phyloP scores from a whole-genome alignment of 2,329 filamentous ascomycete genomes.

The Hymenoscyphus repandus region DNA sequence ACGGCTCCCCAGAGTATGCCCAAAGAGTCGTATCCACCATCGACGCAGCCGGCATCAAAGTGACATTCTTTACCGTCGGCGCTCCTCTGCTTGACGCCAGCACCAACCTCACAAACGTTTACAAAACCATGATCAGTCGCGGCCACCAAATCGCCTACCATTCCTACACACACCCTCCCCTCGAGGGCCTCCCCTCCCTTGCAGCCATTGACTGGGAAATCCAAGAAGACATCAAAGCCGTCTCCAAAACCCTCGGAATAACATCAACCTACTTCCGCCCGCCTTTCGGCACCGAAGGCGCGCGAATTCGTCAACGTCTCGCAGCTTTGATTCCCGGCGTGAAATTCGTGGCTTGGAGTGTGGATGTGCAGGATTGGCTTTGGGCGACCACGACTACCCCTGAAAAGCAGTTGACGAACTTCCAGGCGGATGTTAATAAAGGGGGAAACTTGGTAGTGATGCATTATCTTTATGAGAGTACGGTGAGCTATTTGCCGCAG shows the following conservation, averaged over 20 bases:
- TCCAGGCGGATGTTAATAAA: slow-evolving; percentile 55
- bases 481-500: slow-evolving; percentile 57
- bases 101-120: slow-evolving; percentile 59
- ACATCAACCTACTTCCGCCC: slow-evolving; percentile 58
- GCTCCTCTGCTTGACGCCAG: slow-evolving; percentile 51
- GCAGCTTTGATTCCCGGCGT: slow-evolving; percentile 46
- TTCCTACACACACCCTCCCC: slow-evolving; percentile 64
- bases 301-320: slow-evolving; percentile 59
- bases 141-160: slow-evolving; percentile 67
- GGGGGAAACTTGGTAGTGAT: slow-evolving; percentile 62
- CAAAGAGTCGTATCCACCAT: slow-evolving; percentile 57
- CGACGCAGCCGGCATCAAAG: slow-evolving; percentile 54
- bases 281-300: slow-evolving; percentile 63
- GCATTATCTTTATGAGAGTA: slow-evolving; percentile 62
- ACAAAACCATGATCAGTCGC: slow-evolving; percentile 54
- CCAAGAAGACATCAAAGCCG: slow-evolving; percentile 48
- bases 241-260: slow-evolving; percentile 34
- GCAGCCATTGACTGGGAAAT: slow-evolving; percentile 58
- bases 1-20: slow-evolving; percentile 55
- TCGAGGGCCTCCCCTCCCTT: slow-evolving; percentile 50
- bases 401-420: slow-evolving; percentile 61
- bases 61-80: slow-evolving; percentile 69
- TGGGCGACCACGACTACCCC: slow-evolving; percentile 59
- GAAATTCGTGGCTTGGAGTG: slow-evolving; percentile 61
- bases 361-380: slow-evolving; percentile 67